Evolutionary conservation across 2,329 filamentous ascomycete genomes (phyloP), one percentile per base, ranked within the genome.

Genomic region (Botrytis byssoidea): DNA sequence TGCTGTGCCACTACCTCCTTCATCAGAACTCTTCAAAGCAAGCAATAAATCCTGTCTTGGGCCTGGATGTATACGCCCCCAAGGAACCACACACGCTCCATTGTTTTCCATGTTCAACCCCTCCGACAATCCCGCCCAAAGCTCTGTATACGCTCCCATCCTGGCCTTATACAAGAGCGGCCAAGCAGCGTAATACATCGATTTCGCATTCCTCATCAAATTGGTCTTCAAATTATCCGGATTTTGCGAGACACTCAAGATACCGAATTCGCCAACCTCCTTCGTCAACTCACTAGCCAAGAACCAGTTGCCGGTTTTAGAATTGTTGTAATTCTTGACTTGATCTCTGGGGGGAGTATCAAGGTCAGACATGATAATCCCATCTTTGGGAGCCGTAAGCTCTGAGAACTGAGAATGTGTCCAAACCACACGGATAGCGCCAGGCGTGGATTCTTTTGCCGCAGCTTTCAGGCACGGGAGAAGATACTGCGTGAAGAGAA

Each of bases 11-110:
- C 73, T 77, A 4, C 77, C 78, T 42, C 77, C 77, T 46, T 78
- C 76, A 29, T 76, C 71, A 40, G 71, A 74, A 22, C 51, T 60
- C 68, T 73, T 74, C 61, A 79, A 70, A 8, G 72, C 71, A 22
- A 73, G 57, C 8, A 77, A n/a, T 16, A 78, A 48, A 74, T 78
- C 75, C 22, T 76, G 70, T 25, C 73, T 74, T 22, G 76, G 74
- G 35, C 44, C 46, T 10, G 74, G 71, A 73, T 87, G 86, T 83
- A 83, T 86, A 18, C 83, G 80, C 8, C 78, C 76, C 78, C 78
- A 79, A 9, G 78, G 78, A n/a, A 78, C 68, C 7, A 70, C 75
- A 76, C 72, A 77, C 29, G 64, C 72, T 16, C 78, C 76, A 25
- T 74, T 46, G 6, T 51, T 44, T 14, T 46, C 44, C 42, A 65